Evolutionary conservation across 208 protist species (phyloP).

Genomic region (Leishmania tarentolae): DNA sequence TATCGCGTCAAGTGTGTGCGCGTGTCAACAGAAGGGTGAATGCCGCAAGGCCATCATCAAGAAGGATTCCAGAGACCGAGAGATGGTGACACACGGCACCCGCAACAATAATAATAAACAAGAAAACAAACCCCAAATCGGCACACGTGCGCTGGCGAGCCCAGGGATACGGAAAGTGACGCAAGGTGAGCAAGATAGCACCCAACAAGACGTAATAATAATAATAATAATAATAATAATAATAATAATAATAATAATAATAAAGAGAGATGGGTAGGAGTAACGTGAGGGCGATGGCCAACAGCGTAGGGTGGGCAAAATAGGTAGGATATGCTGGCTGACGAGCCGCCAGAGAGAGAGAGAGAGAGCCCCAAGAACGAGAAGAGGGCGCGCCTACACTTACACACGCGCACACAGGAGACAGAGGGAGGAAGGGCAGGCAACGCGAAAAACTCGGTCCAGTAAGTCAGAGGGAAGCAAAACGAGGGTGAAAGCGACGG

Average conservation of each 20-base stretch:
- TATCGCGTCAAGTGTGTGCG: background rate
- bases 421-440: background rate
- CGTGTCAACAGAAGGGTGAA: background rate
- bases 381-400: too few relatives aligned
- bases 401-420: background rate
- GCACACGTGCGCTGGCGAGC: too few relatives aligned
- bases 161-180: background rate
- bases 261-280: background rate
- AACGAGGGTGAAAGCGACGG: background rate
- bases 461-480: background rate
- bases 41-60: background rate
- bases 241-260: too few relatives aligned
- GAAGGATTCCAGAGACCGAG: background rate
- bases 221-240: too few relatives aligned
- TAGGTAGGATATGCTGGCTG: background rate
- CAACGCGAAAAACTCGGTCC: background rate
- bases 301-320: background rate
- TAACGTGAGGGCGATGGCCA: background rate
- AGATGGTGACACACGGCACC: too few relatives aligned
- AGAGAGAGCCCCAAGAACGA: background rate
- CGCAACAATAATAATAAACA: too few relatives aligned
- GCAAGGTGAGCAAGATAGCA: background rate
- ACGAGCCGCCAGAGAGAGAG: background rate
- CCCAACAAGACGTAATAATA: too few relatives aligned
- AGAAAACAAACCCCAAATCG: background rate